Conservation (phyloP, 257 asterid genomes). For the Solanum arcanum region DNA sequence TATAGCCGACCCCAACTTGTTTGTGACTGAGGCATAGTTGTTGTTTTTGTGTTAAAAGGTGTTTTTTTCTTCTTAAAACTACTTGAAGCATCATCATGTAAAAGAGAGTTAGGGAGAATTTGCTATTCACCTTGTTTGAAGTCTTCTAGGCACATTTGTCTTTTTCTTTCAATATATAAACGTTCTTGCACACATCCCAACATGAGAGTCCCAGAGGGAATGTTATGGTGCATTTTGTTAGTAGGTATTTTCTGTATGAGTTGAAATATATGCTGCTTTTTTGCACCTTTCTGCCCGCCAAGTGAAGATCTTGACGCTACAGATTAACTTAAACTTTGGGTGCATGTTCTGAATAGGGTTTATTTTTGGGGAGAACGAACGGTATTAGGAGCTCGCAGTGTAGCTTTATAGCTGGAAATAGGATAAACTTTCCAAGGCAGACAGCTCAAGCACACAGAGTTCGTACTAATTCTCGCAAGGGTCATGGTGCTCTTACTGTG, state of each 20-base stretch:
- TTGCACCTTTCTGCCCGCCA: neutral
- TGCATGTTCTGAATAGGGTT: constrained; percentile 29
- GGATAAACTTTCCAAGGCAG: constrained; percentile 50
- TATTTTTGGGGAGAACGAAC: constrained; percentile 41
- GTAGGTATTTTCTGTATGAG: neutral
- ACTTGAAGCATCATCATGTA: neutral
- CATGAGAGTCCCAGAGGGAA: neutral
- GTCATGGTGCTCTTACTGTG: constrained; percentile 56
- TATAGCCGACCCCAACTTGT: neutral
- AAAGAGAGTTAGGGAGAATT: neutral
- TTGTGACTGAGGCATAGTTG: neutral
- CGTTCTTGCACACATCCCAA: neutral
- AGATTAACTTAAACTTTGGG: neutral
- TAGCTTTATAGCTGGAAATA: constrained; percentile 63
- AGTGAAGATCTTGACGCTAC: neutral
- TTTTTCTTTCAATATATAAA: neutral
- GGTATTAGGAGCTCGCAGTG: constrained; percentile 71
- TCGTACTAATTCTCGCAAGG: constrained; percentile 36
- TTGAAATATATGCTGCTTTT: neutral
- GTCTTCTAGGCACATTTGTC: neutral
- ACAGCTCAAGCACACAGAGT: constrained; percentile 32
- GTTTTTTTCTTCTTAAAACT: neutral
- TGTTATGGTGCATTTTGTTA: neutral
- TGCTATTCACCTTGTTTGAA: neutral
- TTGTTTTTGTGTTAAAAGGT: neutral